Evolutionary conservation across 75 land plant species (phyloP).

Genomic region (Pinus albicaulis): DNA sequence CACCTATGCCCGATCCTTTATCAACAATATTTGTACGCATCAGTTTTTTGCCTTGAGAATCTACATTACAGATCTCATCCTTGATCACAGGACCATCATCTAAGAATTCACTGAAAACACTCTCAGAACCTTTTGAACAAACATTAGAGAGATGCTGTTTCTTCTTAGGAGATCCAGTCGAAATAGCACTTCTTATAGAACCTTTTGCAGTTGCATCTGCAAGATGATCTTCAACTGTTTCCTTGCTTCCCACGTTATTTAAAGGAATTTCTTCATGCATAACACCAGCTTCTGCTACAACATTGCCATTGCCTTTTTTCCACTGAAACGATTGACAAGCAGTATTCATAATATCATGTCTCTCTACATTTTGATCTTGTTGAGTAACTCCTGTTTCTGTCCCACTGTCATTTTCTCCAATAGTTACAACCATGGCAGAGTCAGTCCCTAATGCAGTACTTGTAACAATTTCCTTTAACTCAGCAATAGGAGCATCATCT

Average conservation of each 20-base stretch:
- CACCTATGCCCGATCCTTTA: conserved; percentile 68
- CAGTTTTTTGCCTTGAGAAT: conserved; percentile 17
- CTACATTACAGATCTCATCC: conserved; percentile 11
- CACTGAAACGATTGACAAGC: conserved; percentile 30
- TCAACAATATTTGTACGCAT: conserved; percentile 34
- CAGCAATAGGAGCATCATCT: not conserved
- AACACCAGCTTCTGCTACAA: conserved; percentile 3
- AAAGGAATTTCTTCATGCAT: conserved; percentile 11
- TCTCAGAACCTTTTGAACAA: conserved; percentile 64
- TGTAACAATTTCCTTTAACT: conserved; percentile 1
- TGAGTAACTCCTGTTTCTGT: not conserved
- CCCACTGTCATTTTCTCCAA: conserved; percentile 17
- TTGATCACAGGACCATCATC: conserved; percentile 27
- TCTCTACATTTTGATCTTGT: conserved; percentile 12
- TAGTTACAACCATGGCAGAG: conserved; percentile 15
- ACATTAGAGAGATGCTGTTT: conserved; percentile 39
- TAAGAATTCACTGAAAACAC: conserved; percentile 55
- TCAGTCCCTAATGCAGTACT: conserved; percentile 7
- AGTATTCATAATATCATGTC: conserved; percentile 5
- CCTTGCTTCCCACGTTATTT: conserved; percentile 6
- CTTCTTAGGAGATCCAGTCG: conserved; percentile 14
- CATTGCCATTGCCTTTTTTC: conserved; percentile 43
- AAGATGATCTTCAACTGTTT: conserved; percentile 17
- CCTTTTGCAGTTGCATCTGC: conserved; percentile 29
- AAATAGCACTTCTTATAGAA: conserved; percentile 4